Conservation (phyloP, 2,329 filamentous ascomycete species). For the Cladophialophora psammophila region DNA sequence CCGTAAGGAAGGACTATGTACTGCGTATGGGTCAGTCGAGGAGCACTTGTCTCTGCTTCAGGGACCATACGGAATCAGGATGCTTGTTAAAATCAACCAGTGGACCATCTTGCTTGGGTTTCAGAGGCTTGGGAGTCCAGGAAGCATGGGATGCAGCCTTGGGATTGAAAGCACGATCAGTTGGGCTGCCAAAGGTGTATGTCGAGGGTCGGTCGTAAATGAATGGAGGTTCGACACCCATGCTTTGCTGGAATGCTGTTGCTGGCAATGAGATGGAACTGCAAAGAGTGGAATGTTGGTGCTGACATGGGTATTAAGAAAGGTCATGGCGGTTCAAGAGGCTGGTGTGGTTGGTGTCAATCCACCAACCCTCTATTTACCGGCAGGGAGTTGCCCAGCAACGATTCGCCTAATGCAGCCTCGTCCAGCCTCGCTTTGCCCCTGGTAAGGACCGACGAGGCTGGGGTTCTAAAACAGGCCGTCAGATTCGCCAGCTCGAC, state of each 20-base stretch:
- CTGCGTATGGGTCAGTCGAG: conserved; percentile 41
- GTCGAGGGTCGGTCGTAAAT: conserved; percentile 70
- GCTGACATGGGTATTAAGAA: conserved; percentile 20
- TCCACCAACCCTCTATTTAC: conserved; percentile 19
- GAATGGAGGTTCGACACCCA: conserved; percentile 70
- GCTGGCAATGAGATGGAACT: conserved; percentile 7
- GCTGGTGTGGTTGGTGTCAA: conserved; percentile 3
- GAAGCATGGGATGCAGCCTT: conserved; percentile 84
- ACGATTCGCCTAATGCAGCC: not conserved
- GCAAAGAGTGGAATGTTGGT: conserved; percentile 16
- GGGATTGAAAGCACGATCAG: conserved; percentile 75
- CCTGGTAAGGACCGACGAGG: not conserved
- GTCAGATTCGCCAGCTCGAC: not conserved
- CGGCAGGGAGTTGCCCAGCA: conserved; percentile 14
- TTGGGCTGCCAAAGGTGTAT: conserved; percentile 61
- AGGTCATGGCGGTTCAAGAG: conserved; percentile 10
- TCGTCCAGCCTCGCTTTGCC: conserved; percentile 1
- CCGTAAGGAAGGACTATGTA: conserved; percentile 66
- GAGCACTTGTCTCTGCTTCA: not conserved
- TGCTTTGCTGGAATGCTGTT: conserved; percentile 45
- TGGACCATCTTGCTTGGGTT: conserved; percentile 74
- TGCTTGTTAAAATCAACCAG: conserved; percentile 84
- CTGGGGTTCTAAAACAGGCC: not conserved
- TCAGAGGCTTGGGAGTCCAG: conserved; percentile 68
- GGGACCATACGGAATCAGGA: conserved; percentile 72